Evolutionary conservation across 2,329 filamentous ascomycete genomes (phyloP).

Genomic region (Fusarium temperatum): DNA sequence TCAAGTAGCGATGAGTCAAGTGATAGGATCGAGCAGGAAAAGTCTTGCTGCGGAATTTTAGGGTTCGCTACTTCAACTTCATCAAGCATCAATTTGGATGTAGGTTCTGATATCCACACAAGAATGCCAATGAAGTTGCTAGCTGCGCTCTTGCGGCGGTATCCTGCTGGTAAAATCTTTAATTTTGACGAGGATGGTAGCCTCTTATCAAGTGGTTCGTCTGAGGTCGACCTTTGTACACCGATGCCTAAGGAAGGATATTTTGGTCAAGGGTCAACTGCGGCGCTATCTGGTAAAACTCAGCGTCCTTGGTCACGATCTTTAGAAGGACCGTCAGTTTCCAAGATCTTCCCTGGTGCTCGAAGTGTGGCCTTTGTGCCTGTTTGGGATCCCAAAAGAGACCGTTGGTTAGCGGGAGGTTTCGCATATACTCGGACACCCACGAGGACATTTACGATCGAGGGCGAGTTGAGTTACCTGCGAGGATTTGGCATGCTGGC

Average conservation of each 20-base stretch:
- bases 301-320: slow-evolving; percentile 5
- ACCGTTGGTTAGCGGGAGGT: slow-evolving; percentile 59
- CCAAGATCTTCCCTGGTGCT: slow-evolving; percentile 52
- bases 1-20: slow-evolving; percentile 45
- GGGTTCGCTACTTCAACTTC: slow-evolving; percentile 50
- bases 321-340: slow-evolving; percentile 34
- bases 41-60: slow-evolving; percentile 47
- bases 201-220: slow-evolving; percentile 45
- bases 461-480: slow-evolving; percentile 61
- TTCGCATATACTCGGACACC: slow-evolving; percentile 59
- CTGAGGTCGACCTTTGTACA: slow-evolving; percentile 38
- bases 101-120: slow-evolving; percentile 23
- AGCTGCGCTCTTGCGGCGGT: slow-evolving; percentile 52
- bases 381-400: slow-evolving; percentile 56
- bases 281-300: neutral
- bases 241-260: neutral
- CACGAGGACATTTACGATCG: slow-evolving; percentile 54
- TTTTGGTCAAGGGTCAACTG: neutral
- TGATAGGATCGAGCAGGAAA: neutral
- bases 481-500: slow-evolving; percentile 62
- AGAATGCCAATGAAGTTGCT: slow-evolving; percentile 52
- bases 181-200: slow-evolving; percentile 53
- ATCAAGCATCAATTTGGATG: slow-evolving; percentile 47
- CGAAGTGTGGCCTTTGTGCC: slow-evolving; percentile 58
- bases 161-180: slow-evolving; percentile 58